phyloP scores from a whole-genome alignment of 1,284 basidiomycete species.

The Ganoderma multipileum region DNA sequence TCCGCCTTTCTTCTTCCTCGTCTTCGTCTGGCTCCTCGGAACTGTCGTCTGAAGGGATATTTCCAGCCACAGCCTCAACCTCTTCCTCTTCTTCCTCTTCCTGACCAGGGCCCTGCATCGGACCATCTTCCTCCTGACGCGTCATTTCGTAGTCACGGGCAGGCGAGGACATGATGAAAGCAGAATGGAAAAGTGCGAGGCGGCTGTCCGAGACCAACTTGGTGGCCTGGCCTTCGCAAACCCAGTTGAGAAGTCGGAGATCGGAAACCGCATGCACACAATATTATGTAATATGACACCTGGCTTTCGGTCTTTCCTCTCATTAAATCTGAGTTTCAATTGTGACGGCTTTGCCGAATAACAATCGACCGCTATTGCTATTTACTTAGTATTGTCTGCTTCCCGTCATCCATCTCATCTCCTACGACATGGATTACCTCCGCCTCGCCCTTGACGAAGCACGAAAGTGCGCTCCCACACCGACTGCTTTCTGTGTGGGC shows the following conservation, averaged over 20 bases:
- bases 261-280: background rate
- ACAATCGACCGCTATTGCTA: background rate
- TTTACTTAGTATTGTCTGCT: background rate
- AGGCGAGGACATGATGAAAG: conserved; percentile 62
- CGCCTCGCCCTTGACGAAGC: conserved; percentile 77
- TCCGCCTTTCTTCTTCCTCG: conserved; percentile 76
- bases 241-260: conserved; percentile 25
- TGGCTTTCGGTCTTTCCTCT: background rate
- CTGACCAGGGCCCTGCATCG: conserved; percentile 57
- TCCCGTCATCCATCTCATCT: background rate
- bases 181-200: conserved; percentile 17
- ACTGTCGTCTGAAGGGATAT: conserved; percentile 73
- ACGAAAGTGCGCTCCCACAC: conserved; percentile 71
- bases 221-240: conserved; percentile 6
- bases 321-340: background rate
- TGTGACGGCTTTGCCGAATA: background rate
- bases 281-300: background rate
- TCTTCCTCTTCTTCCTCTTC: conserved; percentile 56
- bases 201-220: conserved; percentile 26
- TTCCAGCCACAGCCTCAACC: conserved; percentile 52
- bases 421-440: conserved; percentile 51
- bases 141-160: conserved; percentile 40
- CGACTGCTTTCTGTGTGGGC: conserved; percentile 95
- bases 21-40: conserved; percentile 88
- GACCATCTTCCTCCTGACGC: conserved; percentile 55